Percentiles rank a stretch among this genome's conserved stretches.
These are phyloP conservation scores for Exophiala oligosperma DNA, from an alignment of 2,329 filamentous ascomycete genomes.

Conservation along the genomic window DNA sequence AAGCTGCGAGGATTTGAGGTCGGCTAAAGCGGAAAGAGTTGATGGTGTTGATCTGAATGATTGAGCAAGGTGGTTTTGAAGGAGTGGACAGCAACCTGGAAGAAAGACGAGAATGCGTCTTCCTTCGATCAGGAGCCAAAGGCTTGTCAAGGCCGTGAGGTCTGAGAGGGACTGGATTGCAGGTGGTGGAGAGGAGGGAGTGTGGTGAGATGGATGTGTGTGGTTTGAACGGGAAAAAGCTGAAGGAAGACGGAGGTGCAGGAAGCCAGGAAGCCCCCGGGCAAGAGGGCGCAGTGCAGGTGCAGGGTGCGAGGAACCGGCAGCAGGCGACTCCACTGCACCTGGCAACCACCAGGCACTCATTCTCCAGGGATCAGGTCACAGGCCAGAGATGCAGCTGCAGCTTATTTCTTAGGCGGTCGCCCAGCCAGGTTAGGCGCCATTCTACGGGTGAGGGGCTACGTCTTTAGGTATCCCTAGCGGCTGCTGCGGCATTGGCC, in stretches of 20 bases:
- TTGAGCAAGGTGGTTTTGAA: conserved; percentile 15
- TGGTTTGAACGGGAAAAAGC: conserved; percentile 24
- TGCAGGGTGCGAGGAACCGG: conserved; percentile 37
- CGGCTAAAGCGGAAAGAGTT: conserved; percentile 2
- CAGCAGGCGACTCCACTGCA: not conserved
- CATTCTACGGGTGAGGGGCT: not conserved
- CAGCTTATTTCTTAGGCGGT: not conserved
- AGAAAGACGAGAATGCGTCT: conserved; percentile 26
- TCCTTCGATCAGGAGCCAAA: conserved; percentile 28
- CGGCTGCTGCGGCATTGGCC: not conserved
- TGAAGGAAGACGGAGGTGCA: conserved; percentile 43
- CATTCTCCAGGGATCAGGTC: not conserved
- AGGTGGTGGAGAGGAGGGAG: conserved; percentile 28
- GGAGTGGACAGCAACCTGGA: conserved; percentile 32
- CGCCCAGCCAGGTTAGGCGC: not conserved
- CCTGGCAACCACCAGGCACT: not conserved
- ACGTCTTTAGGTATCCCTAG: not conserved
- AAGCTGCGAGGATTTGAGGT: conserved; percentile 8
- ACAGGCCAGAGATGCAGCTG: not conserved
- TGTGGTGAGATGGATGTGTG: conserved; percentile 2
- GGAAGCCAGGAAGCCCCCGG: conserved; percentile 34
- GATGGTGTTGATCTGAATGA: conserved; percentile 2
- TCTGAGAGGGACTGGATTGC: conserved; percentile 8
- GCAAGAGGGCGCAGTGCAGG: conserved; percentile 58
- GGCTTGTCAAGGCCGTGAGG: conserved; percentile 13